Base-by-base conservation (phyloP, 176 grass and related monocot genomes). In the Paspalum vaginatum region DNA sequence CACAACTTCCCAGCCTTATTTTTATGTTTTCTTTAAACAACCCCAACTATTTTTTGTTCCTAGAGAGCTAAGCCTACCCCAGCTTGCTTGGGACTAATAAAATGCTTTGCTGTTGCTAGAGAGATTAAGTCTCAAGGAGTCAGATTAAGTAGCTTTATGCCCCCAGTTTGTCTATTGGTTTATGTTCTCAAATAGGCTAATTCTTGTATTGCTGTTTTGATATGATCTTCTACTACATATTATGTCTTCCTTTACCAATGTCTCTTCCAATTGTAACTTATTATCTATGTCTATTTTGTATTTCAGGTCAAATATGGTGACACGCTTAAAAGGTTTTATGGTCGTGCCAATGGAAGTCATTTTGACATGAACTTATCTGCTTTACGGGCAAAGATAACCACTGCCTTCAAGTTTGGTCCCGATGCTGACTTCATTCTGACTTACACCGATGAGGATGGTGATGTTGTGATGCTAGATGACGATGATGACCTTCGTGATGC, bases 261-360 rank as follows among this genome's bases (percentile, higher is more conserved):
- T 76, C 25, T 26, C 16, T 42, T 81, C 18, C 50, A 2, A 32
- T 70, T 69, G 6, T 24, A 69, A 68, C 12, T 61, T 42, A 26
- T 60, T 74, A 7, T 61, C 14, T 60, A 0, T 50, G 12, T 13
- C 9, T n/a, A 79, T 22, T 14, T 59, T 27, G 2, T 72, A 69
- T 91, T 85, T 49, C 79, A 94, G 95, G 88, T 98, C 39, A 98
- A 94, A 82, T 94, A 91, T 83, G 95, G 90, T 52, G 90, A 92
- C 22, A 83, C 85, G 0, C 90, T 94, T 61, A 98, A 94, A 67
- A 82, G 95, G 54, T 89, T 98, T 46, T 87, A 70, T 87, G 90
- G 83, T 42, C 76, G 57, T 69, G 86, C 58, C 54, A 72, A 61
- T 81, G 71, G 81, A 24, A 70, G 57, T 12, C 70, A 41, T 17